Evolutionary conservation across 1,284 basidiomycete species (phyloP).

Genomic region (Trametes versicolor): DNA sequence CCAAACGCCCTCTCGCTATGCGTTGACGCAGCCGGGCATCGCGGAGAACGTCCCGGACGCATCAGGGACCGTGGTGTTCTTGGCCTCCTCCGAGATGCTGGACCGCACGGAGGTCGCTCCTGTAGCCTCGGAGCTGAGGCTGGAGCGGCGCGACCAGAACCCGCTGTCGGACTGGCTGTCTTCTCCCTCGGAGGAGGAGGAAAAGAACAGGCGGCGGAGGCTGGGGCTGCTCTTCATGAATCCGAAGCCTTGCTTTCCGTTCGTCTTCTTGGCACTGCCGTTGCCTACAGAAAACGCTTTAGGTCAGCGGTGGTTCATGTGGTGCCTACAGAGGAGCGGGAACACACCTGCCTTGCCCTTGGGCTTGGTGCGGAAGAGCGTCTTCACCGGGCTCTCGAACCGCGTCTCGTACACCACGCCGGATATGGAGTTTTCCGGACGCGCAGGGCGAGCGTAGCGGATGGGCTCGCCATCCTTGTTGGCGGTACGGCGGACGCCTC

Average conservation of each 20-base stretch:
- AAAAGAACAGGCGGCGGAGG: conserved; percentile 6
- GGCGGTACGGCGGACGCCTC: not conserved
- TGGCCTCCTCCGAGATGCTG: not conserved
- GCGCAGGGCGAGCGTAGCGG: conserved; percentile 26
- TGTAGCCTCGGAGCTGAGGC: not conserved
- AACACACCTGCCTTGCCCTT: not conserved
- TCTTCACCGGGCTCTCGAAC: conserved; percentile 31
- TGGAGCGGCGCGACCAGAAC: not conserved
- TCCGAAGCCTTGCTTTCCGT: not conserved
- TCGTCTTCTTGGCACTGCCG: not conserved
- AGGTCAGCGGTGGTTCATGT: not conserved
- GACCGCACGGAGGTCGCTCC: not conserved
- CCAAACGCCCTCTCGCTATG: no score
- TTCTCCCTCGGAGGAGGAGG: conserved; percentile 2
- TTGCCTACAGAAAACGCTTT: not conserved
- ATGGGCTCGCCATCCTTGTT: conserved; percentile 9
- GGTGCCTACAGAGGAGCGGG: not conserved
- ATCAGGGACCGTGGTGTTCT: not conserved
- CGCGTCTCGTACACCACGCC: conserved; percentile 24
- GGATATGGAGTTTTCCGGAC: conserved; percentile 27
- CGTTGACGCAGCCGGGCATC: no score
- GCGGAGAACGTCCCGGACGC: no score
- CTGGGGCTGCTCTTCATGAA: conserved; percentile 14
- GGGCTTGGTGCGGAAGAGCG: conserved; percentile 1
- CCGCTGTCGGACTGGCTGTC: not conserved